Evolutionary conservation across 228 moss, liverwort and hornwort genomes (phyloP).

Genomic region (Sphagnum fallax): DNA sequence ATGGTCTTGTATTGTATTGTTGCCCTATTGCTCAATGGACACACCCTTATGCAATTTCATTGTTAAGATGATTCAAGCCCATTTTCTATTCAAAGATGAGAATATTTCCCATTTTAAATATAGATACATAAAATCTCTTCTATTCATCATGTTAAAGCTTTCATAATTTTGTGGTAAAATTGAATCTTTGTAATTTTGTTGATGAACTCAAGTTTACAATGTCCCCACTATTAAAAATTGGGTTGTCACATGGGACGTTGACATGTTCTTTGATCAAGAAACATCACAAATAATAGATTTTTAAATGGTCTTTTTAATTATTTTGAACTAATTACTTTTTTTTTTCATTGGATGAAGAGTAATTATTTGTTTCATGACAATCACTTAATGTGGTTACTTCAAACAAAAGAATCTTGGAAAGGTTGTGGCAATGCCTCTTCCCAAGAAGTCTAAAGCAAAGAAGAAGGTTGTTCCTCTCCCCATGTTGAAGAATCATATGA

Average conservation of each 20-base stretch:
- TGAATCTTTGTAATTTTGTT: neutral
- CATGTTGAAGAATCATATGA: slow-evolving; percentile 27
- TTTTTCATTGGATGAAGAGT: neutral
- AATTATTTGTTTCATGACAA: neutral
- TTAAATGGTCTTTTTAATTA: neutral
- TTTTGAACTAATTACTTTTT: neutral
- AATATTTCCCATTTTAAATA: neutral
- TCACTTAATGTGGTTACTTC: neutral
- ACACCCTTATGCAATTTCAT: too few species aligned
- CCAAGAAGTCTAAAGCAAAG: slow-evolving; percentile 36
- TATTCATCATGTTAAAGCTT: too few species aligned
- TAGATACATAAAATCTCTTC: too few species aligned
- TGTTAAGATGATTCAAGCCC: too few species aligned
- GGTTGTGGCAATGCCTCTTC: slow-evolving; percentile 30
- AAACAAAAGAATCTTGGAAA: slow-evolving; percentile 40
- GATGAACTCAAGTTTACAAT: neutral
- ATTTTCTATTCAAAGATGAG: too few species aligned
- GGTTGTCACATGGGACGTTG: too few species aligned
- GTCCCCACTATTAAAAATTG: too few species aligned
- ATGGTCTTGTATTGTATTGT: too few species aligned
- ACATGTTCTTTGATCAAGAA: too few species aligned
- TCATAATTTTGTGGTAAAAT: too few species aligned
- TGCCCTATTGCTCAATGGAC: too few species aligned
- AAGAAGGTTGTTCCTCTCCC: slow-evolving; percentile 43
- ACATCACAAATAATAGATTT: too few species aligned